Evolutionary conservation across 2,329 filamentous ascomycete genomes (phyloP).

Genomic region (Trichoderma atrobrunneum): DNA sequence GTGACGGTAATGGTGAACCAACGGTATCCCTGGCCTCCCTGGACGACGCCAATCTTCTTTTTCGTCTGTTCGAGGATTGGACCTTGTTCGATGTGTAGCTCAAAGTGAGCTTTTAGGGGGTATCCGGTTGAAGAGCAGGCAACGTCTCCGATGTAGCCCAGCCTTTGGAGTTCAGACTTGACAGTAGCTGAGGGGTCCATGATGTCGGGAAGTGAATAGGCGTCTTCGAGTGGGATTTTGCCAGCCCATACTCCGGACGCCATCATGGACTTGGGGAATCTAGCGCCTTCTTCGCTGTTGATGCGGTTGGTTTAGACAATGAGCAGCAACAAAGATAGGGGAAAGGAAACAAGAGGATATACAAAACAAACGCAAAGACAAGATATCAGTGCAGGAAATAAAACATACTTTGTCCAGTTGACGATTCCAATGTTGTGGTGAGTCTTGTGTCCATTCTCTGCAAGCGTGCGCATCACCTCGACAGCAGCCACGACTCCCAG

Average conservation of each 20-base stretch:
- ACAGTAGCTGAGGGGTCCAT: slow-evolving; percentile 31
- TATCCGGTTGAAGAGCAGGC: slow-evolving; percentile 22
- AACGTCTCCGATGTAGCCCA: slow-evolving; percentile 48
- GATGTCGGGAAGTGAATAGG: slow-evolving; percentile 62
- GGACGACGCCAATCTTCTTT: slow-evolving; percentile 32
- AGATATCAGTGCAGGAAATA: rapidly evolving
- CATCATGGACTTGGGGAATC: slow-evolving; percentile 75
- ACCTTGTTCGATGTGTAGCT: slow-evolving; percentile 77
- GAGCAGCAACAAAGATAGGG: neutral
- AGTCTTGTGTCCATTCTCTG: slow-evolving; percentile 64
- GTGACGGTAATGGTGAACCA: slow-evolving; percentile 32
- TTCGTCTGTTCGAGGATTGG: slow-evolving; percentile 54
- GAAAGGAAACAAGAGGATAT: neutral
- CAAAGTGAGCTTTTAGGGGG: slow-evolving; percentile 76
- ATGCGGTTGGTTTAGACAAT: neutral
- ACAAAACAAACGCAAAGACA: neutral
- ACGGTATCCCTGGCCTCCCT: slow-evolving; percentile 33
- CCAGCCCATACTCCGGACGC: slow-evolving; percentile 75
- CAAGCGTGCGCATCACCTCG: slow-evolving; percentile 65
- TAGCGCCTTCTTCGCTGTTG: slow-evolving; percentile 71
- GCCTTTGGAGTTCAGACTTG: slow-evolving; percentile 58
- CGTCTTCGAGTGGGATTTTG: slow-evolving; percentile 58
- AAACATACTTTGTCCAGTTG: slow-evolving; percentile 67
- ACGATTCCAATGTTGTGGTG: slow-evolving; percentile 70
- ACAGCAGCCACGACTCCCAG: slow-evolving; percentile 70